Percentiles rank a stretch among this genome's conserved stretches.
Evolutionary conservation across 345 rosid genomes (phyloP).

Genomic region (Capsella bursapastoris): DNA sequence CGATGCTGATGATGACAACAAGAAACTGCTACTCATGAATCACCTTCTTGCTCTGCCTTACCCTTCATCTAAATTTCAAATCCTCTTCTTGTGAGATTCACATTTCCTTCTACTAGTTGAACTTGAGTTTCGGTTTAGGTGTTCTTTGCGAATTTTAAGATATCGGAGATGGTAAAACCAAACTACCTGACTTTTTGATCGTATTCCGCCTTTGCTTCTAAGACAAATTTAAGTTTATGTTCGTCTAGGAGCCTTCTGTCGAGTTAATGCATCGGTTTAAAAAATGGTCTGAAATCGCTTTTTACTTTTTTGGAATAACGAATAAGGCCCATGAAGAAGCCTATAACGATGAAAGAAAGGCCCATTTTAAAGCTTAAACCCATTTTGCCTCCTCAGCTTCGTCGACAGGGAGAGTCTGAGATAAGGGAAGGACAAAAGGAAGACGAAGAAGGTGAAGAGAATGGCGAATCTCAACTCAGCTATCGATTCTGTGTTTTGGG

Average conservation of each 20-base stretch:
- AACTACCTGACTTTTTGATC: too few relatives aligned
- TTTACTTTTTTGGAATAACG: background rate
- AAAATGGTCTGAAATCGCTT: background rate
- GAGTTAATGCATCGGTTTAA: too few relatives aligned
- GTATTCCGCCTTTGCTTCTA: too few relatives aligned
- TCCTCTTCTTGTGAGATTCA: conserved; percentile 2
- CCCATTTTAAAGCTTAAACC: conserved; percentile 40
- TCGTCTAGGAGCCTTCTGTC: too few relatives aligned
- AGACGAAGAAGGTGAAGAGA: conserved; percentile 14
- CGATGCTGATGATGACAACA: conserved; percentile 15
- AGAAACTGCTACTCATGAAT: background rate
- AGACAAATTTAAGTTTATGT: too few relatives aligned
- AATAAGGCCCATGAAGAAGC: background rate
- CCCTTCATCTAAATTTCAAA: conserved; percentile 8
- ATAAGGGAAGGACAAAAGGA: conserved; percentile 40
- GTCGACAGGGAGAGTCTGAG: conserved; percentile 22
- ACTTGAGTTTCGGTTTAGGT: background rate
- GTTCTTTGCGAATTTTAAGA: too few relatives aligned
- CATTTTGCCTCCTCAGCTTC: conserved; percentile 10
- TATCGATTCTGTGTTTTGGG: conserved; percentile 81
- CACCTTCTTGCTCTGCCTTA: background rate
- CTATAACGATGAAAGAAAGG: conserved; percentile 2
- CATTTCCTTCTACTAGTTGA: conserved; percentile 16
- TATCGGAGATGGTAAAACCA: too few relatives aligned
- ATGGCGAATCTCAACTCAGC: conserved; percentile 84